Base-by-base conservation (phyloP, 306 rosid genomes). In the Vigna angularis region DNA sequence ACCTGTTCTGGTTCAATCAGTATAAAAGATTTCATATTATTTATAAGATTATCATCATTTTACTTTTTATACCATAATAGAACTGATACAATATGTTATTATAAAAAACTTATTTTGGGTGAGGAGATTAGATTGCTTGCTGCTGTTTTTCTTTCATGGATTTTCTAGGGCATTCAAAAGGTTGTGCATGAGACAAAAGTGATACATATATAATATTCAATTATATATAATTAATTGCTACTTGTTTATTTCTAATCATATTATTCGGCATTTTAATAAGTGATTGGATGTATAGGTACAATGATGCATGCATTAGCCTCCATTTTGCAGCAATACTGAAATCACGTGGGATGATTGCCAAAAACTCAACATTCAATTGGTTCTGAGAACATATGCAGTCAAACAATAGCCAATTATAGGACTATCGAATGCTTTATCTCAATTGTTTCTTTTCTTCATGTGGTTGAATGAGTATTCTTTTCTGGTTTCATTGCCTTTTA, bases 281-380 rank as follows among this genome's bases (percentile, higher is more conserved):
- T 61, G 66, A 61, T 61, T 30, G 18, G 22, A 61, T 61, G 44
- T 30, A 15, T 61, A 61, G 11, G 3, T 15, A 63, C 9, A 36
- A 36, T 63, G 69, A 45, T 63, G 69, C 69, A 63, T 63, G 48
- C 24, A 63, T 34, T n/a, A 36, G 15, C 66, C 15, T 4, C 4
- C 44, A 30, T 61, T 28, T 61, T 28, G 44, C 44, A 61, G n/a
- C 5, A 61, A 30, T 30, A 32, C 15, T 32, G 66, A 32, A 59
- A 16, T 9, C 48, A 63, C 69, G 34, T 63, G 69, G 69, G 28
- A 63, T 36, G 69, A 63, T 63, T 32, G 24, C 38, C 69, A 63
- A 63, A 34, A 32, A n/a, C 6, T 20, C 3, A 36, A 62, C 7
- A 32, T 34, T 44, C 14, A 5, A 62, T 34, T 32, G 68, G 48